phyloP scores from a whole-genome alignment of 352 stramenopile species.

The Phytophthora melonis region DNA sequence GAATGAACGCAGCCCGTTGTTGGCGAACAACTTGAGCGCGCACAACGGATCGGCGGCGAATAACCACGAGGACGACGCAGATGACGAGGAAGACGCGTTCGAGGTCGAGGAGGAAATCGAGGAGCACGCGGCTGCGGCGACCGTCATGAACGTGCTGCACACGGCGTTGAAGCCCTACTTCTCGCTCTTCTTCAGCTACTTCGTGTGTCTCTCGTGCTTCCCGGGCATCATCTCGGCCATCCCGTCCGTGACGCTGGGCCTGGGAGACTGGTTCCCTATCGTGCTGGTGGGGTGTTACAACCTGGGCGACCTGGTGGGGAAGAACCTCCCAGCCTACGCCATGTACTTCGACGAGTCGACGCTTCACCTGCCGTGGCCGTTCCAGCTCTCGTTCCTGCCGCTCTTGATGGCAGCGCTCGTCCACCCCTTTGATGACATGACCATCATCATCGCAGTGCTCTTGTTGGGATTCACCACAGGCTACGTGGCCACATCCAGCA shows the following conservation, averaged over 20 bases:
- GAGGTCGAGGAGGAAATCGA: slow-evolving; percentile 45
- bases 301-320: slow-evolving; percentile 79
- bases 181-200: slow-evolving; percentile 81
- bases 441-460: slow-evolving; percentile 61
- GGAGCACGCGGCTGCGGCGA: slow-evolving; percentile 51
- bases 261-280: slow-evolving; percentile 82
- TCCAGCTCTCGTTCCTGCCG: slow-evolving; percentile 74
- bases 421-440: slow-evolving; percentile 63
- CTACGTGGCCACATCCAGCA: slow-evolving; percentile 82
- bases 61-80: slow-evolving; percentile 38
- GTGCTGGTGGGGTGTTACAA: slow-evolving; percentile 82
- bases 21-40: slow-evolving; percentile 38
- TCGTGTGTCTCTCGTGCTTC: slow-evolving; percentile 84
- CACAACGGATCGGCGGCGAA: slow-evolving; percentile 24
- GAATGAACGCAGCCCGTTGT: slow-evolving; percentile 58
- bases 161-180: slow-evolving; percentile 79
- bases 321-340: slow-evolving; percentile 75
- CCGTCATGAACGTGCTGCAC: slow-evolving; percentile 68
- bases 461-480: slow-evolving; percentile 72
- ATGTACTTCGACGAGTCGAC: slow-evolving; percentile 79
- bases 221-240: slow-evolving; percentile 81
- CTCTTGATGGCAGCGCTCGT: slow-evolving; percentile 73
- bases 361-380: slow-evolving; percentile 70
- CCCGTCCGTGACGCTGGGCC: slow-evolving; percentile 59
- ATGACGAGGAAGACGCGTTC: slow-evolving; percentile 51